These are phyloP conservation scores for barley (Hordeum vulgare) DNA, from an alignment of 176 grass and related monocot genomes.

Conservation along the genomic window DNA sequence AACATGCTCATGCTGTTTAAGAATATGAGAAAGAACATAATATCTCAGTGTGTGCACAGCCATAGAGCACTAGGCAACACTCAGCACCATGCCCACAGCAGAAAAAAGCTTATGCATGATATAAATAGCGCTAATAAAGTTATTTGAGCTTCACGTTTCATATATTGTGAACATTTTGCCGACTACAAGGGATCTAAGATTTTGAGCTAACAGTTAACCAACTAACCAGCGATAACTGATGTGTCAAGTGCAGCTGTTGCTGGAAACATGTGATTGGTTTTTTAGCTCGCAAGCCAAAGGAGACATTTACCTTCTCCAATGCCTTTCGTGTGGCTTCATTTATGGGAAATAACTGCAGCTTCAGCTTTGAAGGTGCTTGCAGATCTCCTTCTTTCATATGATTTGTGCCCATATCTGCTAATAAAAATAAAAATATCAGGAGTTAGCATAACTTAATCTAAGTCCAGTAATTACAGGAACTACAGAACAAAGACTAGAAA, in stretches of 20 bases:
- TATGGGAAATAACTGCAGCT: slow-evolving; percentile 96
- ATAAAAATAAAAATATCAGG: slow-evolving; percentile 22
- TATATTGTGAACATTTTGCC: slow-evolving; percentile 14
- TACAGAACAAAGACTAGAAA: neutral
- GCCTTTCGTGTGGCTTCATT: slow-evolving; percentile 83
- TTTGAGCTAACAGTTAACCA: neutral
- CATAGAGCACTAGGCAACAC: neutral
- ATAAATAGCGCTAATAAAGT: neutral
- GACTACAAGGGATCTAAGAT: slow-evolving; percentile 1
- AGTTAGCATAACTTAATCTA: neutral
- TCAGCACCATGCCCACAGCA: slow-evolving; percentile 2
- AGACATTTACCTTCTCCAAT: slow-evolving; percentile 78
- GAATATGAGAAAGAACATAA: slow-evolving; percentile 20
- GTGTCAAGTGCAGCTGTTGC: neutral
- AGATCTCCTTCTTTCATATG: slow-evolving; percentile 45
- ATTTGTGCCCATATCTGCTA: slow-evolving; percentile 45
- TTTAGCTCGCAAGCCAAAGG: slow-evolving; percentile 14
- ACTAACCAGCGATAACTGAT: slow-evolving; percentile 3
- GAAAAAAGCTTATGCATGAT: slow-evolving; percentile 1
- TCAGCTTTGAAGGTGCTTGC: slow-evolving; percentile 67
- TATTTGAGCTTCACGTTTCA: neutral
- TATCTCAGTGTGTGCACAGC: slow-evolving; percentile 7
- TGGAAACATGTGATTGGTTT: neutral
- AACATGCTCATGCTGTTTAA: slow-evolving; percentile 10
- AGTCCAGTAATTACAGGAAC: neutral